Percentiles rank a stretch among this genome's conserved stretches.
Evolutionary conservation across 2,329 filamentous ascomycete species (phyloP).

Genomic region (Lachnellula willkommii): DNA sequence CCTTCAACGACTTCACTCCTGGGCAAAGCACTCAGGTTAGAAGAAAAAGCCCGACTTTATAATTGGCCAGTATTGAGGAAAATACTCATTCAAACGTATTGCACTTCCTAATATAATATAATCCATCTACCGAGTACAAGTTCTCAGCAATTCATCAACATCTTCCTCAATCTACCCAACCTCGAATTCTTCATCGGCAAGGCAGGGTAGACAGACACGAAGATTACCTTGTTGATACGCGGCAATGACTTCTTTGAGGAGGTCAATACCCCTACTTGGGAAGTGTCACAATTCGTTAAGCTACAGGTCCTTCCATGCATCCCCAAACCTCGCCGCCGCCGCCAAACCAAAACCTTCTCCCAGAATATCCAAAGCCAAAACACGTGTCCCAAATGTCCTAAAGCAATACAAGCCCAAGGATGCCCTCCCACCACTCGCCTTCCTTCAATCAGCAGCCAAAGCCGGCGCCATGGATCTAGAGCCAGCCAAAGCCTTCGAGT

Average conservation of each 20-base stretch:
- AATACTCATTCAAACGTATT: too few relatives aligned
- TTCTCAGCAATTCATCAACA: too few relatives aligned
- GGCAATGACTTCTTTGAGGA: not conserved
- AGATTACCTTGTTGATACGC: not conserved
- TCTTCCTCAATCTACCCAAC: not conserved
- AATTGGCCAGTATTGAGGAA: too few relatives aligned
- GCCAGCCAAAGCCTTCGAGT: conserved; percentile 7
- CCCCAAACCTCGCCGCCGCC: not conserved
- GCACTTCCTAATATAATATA: too few relatives aligned
- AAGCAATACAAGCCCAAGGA: conserved; percentile 11
- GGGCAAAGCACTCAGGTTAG: not conserved
- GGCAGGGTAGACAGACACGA: not conserved
- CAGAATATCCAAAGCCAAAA: not conserved
- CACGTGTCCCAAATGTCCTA: not conserved
- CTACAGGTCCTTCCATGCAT: not conserved
- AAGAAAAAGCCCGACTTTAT: not conserved
- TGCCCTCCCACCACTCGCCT: conserved; percentile 18
- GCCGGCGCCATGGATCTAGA: conserved; percentile 23
- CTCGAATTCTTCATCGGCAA: not conserved
- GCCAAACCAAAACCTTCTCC: not conserved
- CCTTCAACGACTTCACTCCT: not conserved
- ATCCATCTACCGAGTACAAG: too few relatives aligned
- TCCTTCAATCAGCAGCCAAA: conserved; percentile 22
- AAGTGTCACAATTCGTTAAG: not conserved
- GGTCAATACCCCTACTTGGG: not conserved